Conservation (phyloP, 148 eudicot species). For the Agrostemma githago region DNA sequence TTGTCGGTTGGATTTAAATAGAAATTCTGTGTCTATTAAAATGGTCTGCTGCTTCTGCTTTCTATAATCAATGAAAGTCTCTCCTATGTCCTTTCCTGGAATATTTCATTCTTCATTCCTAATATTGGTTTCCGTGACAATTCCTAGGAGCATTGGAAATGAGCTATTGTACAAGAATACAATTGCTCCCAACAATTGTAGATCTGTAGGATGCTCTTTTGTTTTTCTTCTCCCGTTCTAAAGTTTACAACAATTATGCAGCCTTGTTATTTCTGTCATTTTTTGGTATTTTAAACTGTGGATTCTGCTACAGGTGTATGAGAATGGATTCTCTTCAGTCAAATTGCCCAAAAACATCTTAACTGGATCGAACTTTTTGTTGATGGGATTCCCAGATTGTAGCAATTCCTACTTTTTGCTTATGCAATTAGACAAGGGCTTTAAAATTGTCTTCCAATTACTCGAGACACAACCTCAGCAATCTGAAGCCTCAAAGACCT, state of each 20-base stretch:
- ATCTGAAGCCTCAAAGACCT: constrained; percentile 45
- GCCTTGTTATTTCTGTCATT: not conserved
- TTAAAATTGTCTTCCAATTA: constrained; percentile 64
- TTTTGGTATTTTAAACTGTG: not conserved
- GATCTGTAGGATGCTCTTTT: not conserved
- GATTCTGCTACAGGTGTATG: constrained; percentile 62
- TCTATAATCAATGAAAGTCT: not conserved
- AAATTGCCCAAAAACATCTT: constrained; percentile 62
- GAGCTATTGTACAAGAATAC: too few relatives aligned
- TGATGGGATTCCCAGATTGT: constrained; percentile 86
- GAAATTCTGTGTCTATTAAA: not conserved
- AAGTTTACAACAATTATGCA: not conserved
- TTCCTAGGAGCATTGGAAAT: not conserved
- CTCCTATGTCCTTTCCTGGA: not conserved
- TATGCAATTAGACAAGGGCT: constrained; percentile 81
- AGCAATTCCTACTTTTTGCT: constrained; percentile 77
- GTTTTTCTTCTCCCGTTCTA: not conserved
- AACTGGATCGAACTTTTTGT: constrained; percentile 55
- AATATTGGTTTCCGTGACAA: constrained; percentile 1
- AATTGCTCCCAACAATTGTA: not conserved
- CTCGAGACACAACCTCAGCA: constrained; percentile 61
- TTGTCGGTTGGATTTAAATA: not conserved
- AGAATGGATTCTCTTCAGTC: constrained; percentile 59
- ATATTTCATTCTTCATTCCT: not conserved
- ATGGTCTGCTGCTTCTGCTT: not conserved